These are phyloP conservation scores for Colletotrichum noveboracense DNA, from an alignment of 2,329 filamentous ascomycete species.

Conservation along the genomic window DNA sequence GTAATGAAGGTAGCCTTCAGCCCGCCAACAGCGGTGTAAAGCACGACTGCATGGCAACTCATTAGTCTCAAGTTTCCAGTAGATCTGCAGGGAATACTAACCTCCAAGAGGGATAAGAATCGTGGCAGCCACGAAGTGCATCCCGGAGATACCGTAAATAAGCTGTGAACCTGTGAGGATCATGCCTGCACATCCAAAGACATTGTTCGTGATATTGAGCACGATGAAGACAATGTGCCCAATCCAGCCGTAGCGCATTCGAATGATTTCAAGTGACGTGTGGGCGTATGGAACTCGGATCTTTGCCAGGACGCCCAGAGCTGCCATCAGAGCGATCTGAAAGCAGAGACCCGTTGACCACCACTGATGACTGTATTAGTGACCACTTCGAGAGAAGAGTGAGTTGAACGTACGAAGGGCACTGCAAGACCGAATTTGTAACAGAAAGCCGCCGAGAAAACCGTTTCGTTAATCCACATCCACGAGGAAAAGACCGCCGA, in stretches of 20 bases:
- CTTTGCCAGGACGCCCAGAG: constrained; percentile 52
- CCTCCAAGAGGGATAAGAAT: background rate
- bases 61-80: background rate
- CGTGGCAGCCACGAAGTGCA: background rate
- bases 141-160: background rate
- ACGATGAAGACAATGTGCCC: constrained; percentile 58
- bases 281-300: constrained; percentile 58
- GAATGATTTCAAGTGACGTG: constrained; percentile 57
- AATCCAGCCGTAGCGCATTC: constrained; percentile 51
- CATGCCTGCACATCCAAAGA: constrained; percentile 60
- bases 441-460: background rate
- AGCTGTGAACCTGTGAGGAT: constrained; percentile 33
- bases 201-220: constrained; percentile 58
- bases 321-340: background rate
- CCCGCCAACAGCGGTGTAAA: background rate
- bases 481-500: background rate
- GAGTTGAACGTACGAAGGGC: background rate
- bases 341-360: background rate
- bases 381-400: background rate
- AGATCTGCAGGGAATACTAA: background rate
- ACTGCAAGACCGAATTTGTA: background rate
- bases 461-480: background rate
- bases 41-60: background rate
- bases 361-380: background rate
- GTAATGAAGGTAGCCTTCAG: background rate